These are phyloP conservation scores for Paramecium caudatum DNA, from an alignment of 73 alveolate species.

Conservation along the genomic window DNA sequence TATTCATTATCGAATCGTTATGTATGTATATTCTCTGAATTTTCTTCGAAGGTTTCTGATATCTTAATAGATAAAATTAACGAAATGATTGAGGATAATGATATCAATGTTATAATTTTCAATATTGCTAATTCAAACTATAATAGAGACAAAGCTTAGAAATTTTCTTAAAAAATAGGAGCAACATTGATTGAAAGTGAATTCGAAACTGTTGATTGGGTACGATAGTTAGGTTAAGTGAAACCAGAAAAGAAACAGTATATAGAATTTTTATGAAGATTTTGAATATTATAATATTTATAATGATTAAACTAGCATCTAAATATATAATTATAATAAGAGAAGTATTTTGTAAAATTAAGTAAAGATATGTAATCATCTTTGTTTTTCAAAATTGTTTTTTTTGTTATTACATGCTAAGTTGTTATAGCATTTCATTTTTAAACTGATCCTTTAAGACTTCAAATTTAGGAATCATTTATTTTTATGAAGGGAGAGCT, in stretches of 20 bases:
- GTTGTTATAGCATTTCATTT: constrained; percentile 37
- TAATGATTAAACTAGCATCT: neutral
- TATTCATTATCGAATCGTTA: too few relatives aligned
- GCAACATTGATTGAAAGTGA: neutral
- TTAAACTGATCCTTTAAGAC: constrained; percentile 22
- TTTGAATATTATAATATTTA: neutral
- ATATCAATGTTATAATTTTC: neutral
- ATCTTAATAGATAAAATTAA: neutral
- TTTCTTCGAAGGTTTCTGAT: neutral
- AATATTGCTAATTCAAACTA: neutral
- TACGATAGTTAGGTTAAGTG: neutral
- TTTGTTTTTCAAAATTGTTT: constrained; percentile 50
- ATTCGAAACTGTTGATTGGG: neutral
- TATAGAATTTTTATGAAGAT: neutral
- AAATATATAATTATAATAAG: neutral
- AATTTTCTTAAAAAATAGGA: neutral
- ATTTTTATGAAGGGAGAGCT: constrained; percentile 61
- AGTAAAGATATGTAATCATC: neutral
- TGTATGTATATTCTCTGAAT: constrained; percentile 6
- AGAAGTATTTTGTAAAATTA: neutral
- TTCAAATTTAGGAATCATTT: constrained; percentile 51
- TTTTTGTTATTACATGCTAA: neutral
- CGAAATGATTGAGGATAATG: neutral
- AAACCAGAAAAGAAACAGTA: too few relatives aligned
- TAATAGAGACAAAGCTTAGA: neutral